phyloP scores from a whole-genome alignment of 495 filamentous ascomycete species.

The Hypoxylon rickii region DNA sequence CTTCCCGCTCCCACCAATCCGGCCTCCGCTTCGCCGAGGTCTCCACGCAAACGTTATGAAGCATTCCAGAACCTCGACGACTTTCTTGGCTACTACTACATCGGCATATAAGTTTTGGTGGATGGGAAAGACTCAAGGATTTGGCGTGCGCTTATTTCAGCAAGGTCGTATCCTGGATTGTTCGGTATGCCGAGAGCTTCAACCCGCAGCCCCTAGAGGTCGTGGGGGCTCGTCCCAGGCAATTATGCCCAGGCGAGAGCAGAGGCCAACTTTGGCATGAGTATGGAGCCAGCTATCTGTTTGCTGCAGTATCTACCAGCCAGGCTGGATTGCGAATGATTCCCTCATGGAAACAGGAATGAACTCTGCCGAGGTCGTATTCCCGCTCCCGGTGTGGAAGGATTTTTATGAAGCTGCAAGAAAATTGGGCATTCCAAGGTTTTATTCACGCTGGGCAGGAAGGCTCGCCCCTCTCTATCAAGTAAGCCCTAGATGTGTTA shows the following conservation, averaged over 20 bases:
- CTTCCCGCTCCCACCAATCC: slow-evolving; percentile 60
- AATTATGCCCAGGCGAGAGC: slow-evolving; percentile 62
- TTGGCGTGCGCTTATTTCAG: slow-evolving; percentile 75
- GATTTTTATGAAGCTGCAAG: slow-evolving; percentile 61
- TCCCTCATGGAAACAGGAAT: slow-evolving; percentile 67
- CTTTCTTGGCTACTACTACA: slow-evolving; percentile 79
- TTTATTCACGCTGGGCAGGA: slow-evolving; percentile 79
- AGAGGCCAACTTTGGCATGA: slow-evolving; percentile 64
- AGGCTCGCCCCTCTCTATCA: slow-evolving; percentile 68
- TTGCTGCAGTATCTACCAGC: slow-evolving; percentile 70
- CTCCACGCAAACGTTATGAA: slow-evolving; percentile 64
- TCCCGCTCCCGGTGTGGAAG: slow-evolving; percentile 67
- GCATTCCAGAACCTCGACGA: slow-evolving; percentile 73
- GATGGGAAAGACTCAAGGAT: slow-evolving; percentile 66
- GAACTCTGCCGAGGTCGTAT: slow-evolving; percentile 66
- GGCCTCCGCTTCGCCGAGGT: slow-evolving; percentile 61
- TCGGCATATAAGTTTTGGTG: slow-evolving; percentile 67
- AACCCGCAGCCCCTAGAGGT: too few relatives aligned
- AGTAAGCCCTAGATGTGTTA: slow-evolving; percentile 62
- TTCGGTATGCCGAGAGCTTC: slow-evolving; percentile 77
- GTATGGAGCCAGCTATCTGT: slow-evolving; percentile 67
- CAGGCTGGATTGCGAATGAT: slow-evolving; percentile 57
- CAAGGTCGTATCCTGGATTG: slow-evolving; percentile 62
- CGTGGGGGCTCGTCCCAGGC: too few relatives aligned
- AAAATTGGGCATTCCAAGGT: slow-evolving; percentile 57